Evolutionary conservation across 345 rosid species (phyloP), one percentile per base, ranked within the genome.

Genomic region (Lenwebbia sp.): DNA sequence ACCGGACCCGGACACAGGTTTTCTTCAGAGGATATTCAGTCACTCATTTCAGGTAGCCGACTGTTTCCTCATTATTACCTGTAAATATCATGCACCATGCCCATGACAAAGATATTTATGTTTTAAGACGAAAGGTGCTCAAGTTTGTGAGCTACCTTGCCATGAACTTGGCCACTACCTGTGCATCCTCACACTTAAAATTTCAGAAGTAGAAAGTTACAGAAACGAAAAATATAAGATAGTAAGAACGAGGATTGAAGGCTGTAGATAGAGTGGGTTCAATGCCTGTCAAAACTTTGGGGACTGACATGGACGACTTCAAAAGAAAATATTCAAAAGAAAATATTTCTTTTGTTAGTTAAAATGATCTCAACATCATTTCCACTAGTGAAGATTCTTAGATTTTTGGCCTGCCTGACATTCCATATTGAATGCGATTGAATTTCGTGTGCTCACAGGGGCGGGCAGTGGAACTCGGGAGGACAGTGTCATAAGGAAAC

Each of bases 391-490:
- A 70, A 70, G 47, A 70, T 33, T 70, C 76, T 65, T 15, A 65
- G 76, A 62, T 62, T 62, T 62, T 65, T 30, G 76, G 44, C 76
- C 76, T 33, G 13, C 78, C 78, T 37, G 47, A 33, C 47, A 33
- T 33, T 70, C 13, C 78, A 70, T 54, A 7, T 7, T 7, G 56
- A 54, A 22, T 37, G 40, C 51, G 7, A 33, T 78, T 23, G 44
- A 47, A 19, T 3, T 44, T 55, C 55, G 23, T 51, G 52, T 83
- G 88, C 55, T 86, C 84, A 83, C 90, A 96, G 98, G 88, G 95
- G 98, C 76, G 98, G 97, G 56, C 98, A 90, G 26, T 97, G 98
- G 97, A 96, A 93, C 88, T 95, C 97, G 10, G 96, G 97, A 89
- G 98, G 99, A 82, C 91, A 92, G 89, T 96, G 99, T 86, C 95